Evolutionary conservation across 2,329 filamentous ascomycete species (phyloP).

Genomic region (Talaromyces sp.): DNA sequence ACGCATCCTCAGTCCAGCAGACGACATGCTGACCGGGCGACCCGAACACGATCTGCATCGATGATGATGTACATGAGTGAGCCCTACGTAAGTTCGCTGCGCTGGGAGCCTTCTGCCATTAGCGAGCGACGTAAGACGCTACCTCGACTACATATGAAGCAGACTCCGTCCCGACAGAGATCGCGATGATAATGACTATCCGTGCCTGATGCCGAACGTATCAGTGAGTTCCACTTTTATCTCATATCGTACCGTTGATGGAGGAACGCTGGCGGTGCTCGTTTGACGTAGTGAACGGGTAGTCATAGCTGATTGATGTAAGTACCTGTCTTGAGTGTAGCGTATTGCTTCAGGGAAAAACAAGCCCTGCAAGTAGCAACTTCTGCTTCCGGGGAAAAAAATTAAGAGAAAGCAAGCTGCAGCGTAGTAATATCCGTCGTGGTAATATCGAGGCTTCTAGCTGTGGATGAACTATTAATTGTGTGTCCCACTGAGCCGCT

Average conservation of each 20-base stretch:
- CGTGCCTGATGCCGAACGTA: neutral
- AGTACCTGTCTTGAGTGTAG: neutral
- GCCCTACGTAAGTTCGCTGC: neutral
- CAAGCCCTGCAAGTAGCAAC: too few relatives aligned
- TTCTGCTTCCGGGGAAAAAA: neutral
- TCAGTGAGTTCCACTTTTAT: neutral
- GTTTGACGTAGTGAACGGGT: neutral
- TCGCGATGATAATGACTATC: neutral
- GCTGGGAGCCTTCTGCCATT: neutral
- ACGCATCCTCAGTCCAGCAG: neutral
- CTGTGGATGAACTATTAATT: neutral
- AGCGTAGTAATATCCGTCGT: neutral
- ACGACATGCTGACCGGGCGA: neutral
- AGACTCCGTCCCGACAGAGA: neutral
- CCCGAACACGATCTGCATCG: neutral
- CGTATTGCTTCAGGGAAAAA: too few relatives aligned
- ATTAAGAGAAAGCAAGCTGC: neutral
- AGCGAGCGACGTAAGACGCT: neutral
- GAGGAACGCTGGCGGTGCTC: neutral
- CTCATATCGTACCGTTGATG: neutral
- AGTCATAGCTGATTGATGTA: neutral
- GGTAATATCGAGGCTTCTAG: neutral
- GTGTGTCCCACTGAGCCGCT: neutral
- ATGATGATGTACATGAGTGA: neutral
- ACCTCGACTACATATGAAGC: neutral